Base-by-base conservation (phyloP, 352 stramenopile species). In the Phytophthora sp. region DNA sequence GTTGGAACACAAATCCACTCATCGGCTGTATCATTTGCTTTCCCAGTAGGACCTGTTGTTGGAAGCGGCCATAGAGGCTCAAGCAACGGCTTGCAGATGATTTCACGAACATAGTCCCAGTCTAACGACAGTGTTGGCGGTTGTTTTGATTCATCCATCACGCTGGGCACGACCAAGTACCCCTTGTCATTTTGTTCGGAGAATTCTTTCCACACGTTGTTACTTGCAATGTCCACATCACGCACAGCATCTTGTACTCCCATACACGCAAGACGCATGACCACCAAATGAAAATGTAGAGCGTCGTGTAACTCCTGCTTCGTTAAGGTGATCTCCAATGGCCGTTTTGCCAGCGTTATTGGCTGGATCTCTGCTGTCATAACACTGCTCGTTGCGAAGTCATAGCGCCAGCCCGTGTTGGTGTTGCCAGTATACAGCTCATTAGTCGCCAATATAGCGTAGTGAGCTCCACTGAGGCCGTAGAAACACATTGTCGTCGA, bases 121-220 rank as follows among this genome's bases (percentile, higher is more conserved):
- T 94, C 84, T 2, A 93, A 73, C 12, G 60, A 69, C 23, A 73
- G 33, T 15, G 60, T 56, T 9, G 63, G 29, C 4, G 70, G 49
- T 45, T 70, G 33, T 23, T 24, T 64, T 5, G 71, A 56, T 6
- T 69, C 54, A 54, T 79, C 57, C 31, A 75, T 4, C 23, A 75
- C 44, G n/a, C 77, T 85, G 15, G 87, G 83, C 1, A 93, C 84
- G 27, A 96, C 85, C 29, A 96, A 42, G 54, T 96, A 96, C 3
- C 88, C 88, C 47, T 96, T 96, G 73, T 96, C 88, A 51, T 96
- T 96, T 59, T 91, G 80, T 58, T 91, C 77, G 0, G 88, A 93
- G 12, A 96, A 96, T 46, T 94, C 86, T 36, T 90, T 80, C 79
- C 83, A 92, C 2, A 93, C 72, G 11, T 85, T 70, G 29, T 88